Evolutionary conservation across 1,284 basidiomycete genomes (phyloP).

Genomic region (Trichosporon coremiiforme): DNA sequence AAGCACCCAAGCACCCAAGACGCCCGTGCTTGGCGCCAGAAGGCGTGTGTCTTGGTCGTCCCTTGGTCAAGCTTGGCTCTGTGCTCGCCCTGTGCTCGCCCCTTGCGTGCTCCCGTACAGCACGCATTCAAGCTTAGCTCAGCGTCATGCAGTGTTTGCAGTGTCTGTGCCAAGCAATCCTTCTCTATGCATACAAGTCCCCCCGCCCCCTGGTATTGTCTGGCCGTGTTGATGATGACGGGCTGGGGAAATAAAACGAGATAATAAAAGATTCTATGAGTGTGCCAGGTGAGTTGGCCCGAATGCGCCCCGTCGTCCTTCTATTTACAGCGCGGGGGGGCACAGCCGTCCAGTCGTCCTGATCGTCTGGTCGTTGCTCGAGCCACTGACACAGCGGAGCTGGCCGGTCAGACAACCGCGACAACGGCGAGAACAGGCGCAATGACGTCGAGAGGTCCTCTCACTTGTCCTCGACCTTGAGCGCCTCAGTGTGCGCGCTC

Average conservation of each 20-base stretch:
- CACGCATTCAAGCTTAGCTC: too few relatives aligned
- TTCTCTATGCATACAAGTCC: slow-evolving; percentile 12
- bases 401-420: too few relatives aligned
- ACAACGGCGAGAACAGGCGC: too few relatives aligned
- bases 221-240: too few relatives aligned
- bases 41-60: not conserved
- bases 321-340: not conserved
- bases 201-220: too few relatives aligned
- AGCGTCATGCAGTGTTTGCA: not conserved
- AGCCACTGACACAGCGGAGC: too few relatives aligned
- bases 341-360: not conserved
- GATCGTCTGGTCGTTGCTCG: too few relatives aligned
- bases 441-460: not conserved
- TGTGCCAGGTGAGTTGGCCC: not conserved
- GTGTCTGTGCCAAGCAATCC: not conserved
- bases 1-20: not conserved
- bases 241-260: not conserved
- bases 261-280: not conserved
- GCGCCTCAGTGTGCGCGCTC: slow-evolving; percentile 17
- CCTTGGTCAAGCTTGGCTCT: not conserved
- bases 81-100: too few relatives aligned
- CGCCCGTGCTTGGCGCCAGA: not conserved
- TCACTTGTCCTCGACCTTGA: slow-evolving; percentile 18
- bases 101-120: not conserved
- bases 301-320: too few relatives aligned